Percentiles rank a stretch among this genome's conserved stretches.
Evolutionary conservation across 495 filamentous ascomycete species (phyloP).

Genomic region (Pseudevernia furfuracea): DNA sequence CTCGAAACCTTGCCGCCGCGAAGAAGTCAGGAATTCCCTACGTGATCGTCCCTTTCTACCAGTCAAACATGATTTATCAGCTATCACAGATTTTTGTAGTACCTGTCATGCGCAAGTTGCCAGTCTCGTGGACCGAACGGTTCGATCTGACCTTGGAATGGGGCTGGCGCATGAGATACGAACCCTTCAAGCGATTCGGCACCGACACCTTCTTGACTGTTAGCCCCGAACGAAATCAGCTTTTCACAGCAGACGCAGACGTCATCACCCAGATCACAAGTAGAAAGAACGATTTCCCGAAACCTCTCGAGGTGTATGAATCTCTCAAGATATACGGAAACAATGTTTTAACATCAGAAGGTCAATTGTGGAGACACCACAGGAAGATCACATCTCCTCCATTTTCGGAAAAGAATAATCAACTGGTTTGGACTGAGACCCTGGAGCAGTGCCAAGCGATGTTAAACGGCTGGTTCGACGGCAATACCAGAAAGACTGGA

Average conservation of each 20-base stretch:
- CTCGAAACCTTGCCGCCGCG: conserved; percentile 14
- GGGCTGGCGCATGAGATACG: conserved; percentile 33
- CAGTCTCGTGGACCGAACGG: conserved; percentile 21
- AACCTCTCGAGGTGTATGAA: conserved; percentile 51
- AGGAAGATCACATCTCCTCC: conserved; percentile 59
- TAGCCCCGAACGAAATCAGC: conserved; percentile 37
- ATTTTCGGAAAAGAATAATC: conserved; percentile 66
- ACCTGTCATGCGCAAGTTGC: conserved; percentile 17
- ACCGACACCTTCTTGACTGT: conserved; percentile 50
- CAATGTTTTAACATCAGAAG: conserved; percentile 59
- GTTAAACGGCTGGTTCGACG: conserved; percentile 12
- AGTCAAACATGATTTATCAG: conserved; percentile 29
- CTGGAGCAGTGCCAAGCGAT: conserved; percentile 30
- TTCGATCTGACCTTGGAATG: conserved; percentile 30
- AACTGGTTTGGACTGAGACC: conserved; percentile 53
- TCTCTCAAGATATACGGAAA: conserved; percentile 54
- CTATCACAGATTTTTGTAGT: conserved; percentile 4
- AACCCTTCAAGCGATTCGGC: conserved; percentile 34
- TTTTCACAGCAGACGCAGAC: conserved; percentile 50
- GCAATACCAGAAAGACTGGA: conserved; percentile 24
- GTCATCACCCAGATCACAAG: conserved; percentile 52
- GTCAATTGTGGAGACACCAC: conserved; percentile 55
- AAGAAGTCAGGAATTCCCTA: conserved; percentile 34
- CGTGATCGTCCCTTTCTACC: conserved; percentile 31
- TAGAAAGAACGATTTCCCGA: conserved; percentile 59